Percentiles rank a stretch among this genome's conserved stretches.
Evolutionary conservation across 495 filamentous ascomycete species (phyloP).

Genomic region (Penicillium argentinense): DNA sequence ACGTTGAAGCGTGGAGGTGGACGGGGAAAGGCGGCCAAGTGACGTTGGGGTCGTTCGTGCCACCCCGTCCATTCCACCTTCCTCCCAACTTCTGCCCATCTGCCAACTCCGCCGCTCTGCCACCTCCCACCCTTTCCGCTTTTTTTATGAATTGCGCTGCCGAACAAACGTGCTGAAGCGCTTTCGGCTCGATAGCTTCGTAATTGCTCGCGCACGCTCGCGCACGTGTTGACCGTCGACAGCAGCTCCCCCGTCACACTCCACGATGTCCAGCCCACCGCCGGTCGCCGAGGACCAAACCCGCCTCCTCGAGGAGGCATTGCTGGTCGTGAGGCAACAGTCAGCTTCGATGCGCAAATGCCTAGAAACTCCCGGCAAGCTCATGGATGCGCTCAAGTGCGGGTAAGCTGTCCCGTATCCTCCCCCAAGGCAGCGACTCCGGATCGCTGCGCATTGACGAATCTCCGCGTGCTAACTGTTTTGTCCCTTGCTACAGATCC

Average conservation of each 20-base stretch:
- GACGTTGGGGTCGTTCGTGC: too few species aligned
- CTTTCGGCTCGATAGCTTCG: constrained; percentile 18
- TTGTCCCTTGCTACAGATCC: constrained; percentile 57
- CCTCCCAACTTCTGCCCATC: background rate
- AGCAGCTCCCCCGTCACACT: constrained; percentile 19
- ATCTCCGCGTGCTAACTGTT: constrained; percentile 14
- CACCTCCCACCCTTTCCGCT: background rate
- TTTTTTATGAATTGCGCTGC: constrained; percentile 12
- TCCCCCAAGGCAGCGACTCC: constrained; percentile 36
- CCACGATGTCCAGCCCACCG: constrained; percentile 59
- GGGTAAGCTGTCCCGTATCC: constrained; percentile 59
- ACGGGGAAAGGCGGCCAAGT: too few species aligned
- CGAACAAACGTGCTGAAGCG: constrained; percentile 3
- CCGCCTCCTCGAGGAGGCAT: constrained; percentile 92
- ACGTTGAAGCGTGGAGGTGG: too few species aligned
- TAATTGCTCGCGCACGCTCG: too few species aligned
- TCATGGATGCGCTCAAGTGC: constrained; percentile 99
- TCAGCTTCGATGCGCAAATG: constrained; percentile 94
- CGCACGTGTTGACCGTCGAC: constrained; percentile 30
- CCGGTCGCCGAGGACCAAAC: constrained; percentile 84
- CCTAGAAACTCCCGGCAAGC: constrained; percentile 94
- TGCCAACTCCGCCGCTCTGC: background rate
- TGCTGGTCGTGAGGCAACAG: constrained; percentile 95
- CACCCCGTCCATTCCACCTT: too few species aligned
- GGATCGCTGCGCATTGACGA: constrained; percentile 14